These are phyloP conservation scores for Coccomyxa sp. DNA, from an alignment of 139 green algal genomes.

Conservation along the genomic window DNA sequence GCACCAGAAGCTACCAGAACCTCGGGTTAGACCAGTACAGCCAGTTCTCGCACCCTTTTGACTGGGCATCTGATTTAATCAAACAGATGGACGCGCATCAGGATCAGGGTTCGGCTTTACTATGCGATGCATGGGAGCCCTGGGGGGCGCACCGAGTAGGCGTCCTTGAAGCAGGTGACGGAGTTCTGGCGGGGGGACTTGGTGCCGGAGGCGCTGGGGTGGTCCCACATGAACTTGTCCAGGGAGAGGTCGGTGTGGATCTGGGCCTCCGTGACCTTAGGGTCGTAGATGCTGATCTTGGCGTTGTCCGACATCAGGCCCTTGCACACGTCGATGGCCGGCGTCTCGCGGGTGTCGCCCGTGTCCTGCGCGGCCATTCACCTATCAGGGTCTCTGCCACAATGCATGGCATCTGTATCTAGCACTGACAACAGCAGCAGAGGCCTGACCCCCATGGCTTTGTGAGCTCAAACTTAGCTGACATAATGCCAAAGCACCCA, in stretches of 20 bases:
- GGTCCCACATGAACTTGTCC: constrained; percentile 92
- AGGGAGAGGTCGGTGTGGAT: constrained; percentile 80
- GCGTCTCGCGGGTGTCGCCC: constrained; percentile 96
- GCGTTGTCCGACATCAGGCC: constrained; percentile 49
- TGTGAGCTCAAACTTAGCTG: no score
- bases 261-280: constrained; percentile 77
- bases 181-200: constrained; percentile 37
- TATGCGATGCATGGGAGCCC: no score
- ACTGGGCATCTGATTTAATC: no score
- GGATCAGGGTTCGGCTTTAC: no score
- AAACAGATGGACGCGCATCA: no score
- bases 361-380: constrained; percentile 26
- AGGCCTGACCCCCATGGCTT: no score
- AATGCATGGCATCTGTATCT: background rate
- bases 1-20: no score
- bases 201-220: constrained; percentile 54
- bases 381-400: background rate
- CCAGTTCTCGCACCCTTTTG: no score
- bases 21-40: no score
- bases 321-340: constrained; percentile 97
- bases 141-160: no score
- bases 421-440: no score
- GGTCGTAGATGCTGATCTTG: constrained; percentile 88
- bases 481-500: no score
- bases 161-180: constrained; percentile 50